Evolutionary conservation across 331 rosid species (phyloP).

Genomic region (Quercus phellos): DNA sequence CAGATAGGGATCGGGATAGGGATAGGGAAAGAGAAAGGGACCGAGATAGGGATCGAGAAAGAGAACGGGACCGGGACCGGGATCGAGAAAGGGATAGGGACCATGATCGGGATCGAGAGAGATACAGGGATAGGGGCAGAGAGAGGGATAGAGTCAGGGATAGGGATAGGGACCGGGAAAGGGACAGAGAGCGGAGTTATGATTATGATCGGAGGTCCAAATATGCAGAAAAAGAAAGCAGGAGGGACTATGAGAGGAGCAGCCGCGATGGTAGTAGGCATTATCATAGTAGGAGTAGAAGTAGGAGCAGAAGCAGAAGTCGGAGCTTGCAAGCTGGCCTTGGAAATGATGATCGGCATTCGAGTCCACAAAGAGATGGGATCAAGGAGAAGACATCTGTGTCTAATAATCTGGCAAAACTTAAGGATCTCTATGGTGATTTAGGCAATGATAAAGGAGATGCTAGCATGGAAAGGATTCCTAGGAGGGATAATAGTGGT

Average conservation of each 20-base stretch:
- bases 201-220: constrained; percentile 58
- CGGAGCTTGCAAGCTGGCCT: constrained; percentile 53
- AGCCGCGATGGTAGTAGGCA: constrained; percentile 40
- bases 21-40: constrained; percentile 24
- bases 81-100: constrained; percentile 22
- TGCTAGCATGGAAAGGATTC: constrained; percentile 41
- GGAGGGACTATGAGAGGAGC: constrained; percentile 51
- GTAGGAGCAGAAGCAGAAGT: constrained; percentile 78
- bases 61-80: constrained; percentile 8
- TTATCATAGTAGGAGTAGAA: constrained; percentile 58
- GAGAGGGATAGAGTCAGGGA: constrained; percentile 35
- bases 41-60: constrained; percentile 19
- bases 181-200: constrained; percentile 49
- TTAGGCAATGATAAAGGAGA: constrained; percentile 53
- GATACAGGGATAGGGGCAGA: constrained; percentile 28
- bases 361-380: constrained; percentile 52
- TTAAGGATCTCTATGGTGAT: constrained; percentile 88
- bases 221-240: constrained; percentile 54
- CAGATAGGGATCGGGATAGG: constrained; percentile 28
- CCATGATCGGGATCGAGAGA: constrained; percentile 8
- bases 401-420: constrained; percentile 86
- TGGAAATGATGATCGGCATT: constrained; percentile 26
- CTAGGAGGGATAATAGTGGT: constrained; percentile 50
- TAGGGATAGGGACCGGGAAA: constrained; percentile 29
- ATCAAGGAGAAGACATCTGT: constrained; percentile 52